Evolutionary conservation across 1,284 basidiomycete species (phyloP), one percentile per base, ranked within the genome.

Genomic region (Cryptococcus hybrid): DNA sequence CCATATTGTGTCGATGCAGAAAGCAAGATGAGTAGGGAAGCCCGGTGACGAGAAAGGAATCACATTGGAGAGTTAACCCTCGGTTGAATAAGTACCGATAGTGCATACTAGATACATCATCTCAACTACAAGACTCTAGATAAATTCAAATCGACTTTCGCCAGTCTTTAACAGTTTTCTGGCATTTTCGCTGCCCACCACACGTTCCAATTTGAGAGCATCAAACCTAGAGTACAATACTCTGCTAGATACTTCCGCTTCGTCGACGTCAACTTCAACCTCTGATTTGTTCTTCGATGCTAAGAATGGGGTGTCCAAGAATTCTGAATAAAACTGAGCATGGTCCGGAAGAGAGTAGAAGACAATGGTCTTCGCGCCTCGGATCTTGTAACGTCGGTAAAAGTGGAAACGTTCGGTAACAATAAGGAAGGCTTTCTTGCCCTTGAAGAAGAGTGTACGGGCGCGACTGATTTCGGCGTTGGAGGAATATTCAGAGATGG

Each of bases 381-480:
- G 82, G 49, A 97, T 84, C 65, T 89, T 90, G 79, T 96, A 96
- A 54, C 90, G 84, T 60, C 91, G 85, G 83, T 94, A 99, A 75
- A 99, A 99, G 78, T 99, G 93, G 81, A 98, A 97, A 18, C 96
- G 86, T 75, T 99, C 96, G 59, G 91, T 97, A 65, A 98, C 82
- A 61, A 99, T 81, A 24, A 99, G 76, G 80, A 98, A 90, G 0
- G 87, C 81, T 67, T 88, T 92, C 69, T 89, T 88, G 54, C 90
- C 91, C 45, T 83, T 83, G 82, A 96, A 97, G 80, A 99, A 99
- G 0, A 89, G 85, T 67, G 94, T 90, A 50, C 96, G 84, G 0
- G 94, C 94, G 2, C 93, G 86, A 1, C 90, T 89, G 62, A 99
- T 95, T 59, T 99, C 94, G 73, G 89, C 86, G 65, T 91, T 92